Evolutionary conservation across 306 rosid species (phyloP).

Genomic region (Vicia villosa): DNA sequence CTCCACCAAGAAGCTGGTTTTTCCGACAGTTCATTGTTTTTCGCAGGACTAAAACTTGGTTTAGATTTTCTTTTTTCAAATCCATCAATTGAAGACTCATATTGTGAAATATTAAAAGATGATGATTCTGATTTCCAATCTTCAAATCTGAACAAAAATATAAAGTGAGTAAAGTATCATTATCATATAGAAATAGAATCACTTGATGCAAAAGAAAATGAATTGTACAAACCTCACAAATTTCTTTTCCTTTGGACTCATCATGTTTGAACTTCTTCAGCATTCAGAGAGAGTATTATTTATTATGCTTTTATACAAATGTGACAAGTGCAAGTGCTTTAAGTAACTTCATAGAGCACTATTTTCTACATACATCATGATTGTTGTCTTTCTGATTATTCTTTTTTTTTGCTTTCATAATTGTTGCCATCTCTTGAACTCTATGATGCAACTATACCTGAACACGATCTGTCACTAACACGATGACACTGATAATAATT

Average conservation of each 20-base stretch:
- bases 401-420: no score
- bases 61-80: constrained; percentile 40
- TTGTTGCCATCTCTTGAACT: no score
- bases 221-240: constrained; percentile 67
- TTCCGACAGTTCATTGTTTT: constrained; percentile 35
- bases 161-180: constrained; percentile 1
- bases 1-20: constrained; percentile 36
- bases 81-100: constrained; percentile 38
- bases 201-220: neutral
- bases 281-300: no score
- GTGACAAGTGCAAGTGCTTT: no score
- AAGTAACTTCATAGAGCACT: no score
- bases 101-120: constrained; percentile 34
- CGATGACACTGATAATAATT: no score
- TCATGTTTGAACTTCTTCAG: neutral
- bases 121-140: constrained; percentile 64
- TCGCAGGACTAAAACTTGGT: constrained; percentile 37
- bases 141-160: constrained; percentile 51
- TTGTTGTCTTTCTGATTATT: no score
- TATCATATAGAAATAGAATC: neutral
- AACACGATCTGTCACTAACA: no score
- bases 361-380: no score
- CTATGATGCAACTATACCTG: no score
- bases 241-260: constrained; percentile 46
- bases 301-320: no score